Conservation (phyloP, 371 early-diverging fungal genomes). For the Mortierella sp. region DNA sequence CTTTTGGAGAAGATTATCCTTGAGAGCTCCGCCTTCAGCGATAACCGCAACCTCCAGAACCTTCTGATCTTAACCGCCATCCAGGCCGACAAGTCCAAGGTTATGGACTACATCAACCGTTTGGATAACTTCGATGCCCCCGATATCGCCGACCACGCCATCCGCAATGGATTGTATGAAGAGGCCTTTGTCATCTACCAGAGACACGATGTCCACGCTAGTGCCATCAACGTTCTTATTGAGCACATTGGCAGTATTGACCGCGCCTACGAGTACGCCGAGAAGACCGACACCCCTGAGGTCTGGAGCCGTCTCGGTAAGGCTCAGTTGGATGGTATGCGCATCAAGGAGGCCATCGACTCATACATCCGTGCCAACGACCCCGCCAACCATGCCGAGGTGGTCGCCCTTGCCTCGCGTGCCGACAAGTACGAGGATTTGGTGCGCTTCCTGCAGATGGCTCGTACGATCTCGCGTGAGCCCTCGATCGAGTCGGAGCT, state of each 20-base stretch:
- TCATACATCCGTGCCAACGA: constrained; percentile 97
- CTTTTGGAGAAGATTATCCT: constrained; percentile 96
- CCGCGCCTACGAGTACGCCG: constrained; percentile 97
- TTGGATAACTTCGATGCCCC: constrained; percentile 96
- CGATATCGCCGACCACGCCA: constrained; percentile 97
- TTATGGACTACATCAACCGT: constrained; percentile 95
- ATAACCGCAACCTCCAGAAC: constrained; percentile 97
- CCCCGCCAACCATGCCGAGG: constrained; percentile 90
- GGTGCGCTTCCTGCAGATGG: constrained; percentile 94
- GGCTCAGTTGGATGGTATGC: constrained; percentile 92
- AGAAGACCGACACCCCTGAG: constrained; percentile 87
- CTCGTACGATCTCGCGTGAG: constrained; percentile 93
- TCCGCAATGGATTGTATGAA: constrained; percentile 90
- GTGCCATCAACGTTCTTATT: constrained; percentile 92
- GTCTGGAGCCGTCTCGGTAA: constrained; percentile 97
- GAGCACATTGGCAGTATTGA: constrained; percentile 93
- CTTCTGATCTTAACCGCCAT: constrained; percentile 97
- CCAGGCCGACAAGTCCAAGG: constrained; percentile 92
- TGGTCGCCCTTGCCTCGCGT: constrained; percentile 83
- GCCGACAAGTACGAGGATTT: constrained; percentile 94
- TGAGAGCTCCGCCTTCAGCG: constrained; percentile 92
- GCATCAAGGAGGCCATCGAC: constrained; percentile 95
- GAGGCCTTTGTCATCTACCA: constrained; percentile 98
- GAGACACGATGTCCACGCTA: constrained; percentile 90
- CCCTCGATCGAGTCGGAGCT: constrained; percentile 95